Percentiles rank a stretch among this genome's conserved stretches.
phyloP scores from a whole-genome alignment of 2,329 filamentous ascomycete genomes.

The Ceratocystis colombiana region DNA sequence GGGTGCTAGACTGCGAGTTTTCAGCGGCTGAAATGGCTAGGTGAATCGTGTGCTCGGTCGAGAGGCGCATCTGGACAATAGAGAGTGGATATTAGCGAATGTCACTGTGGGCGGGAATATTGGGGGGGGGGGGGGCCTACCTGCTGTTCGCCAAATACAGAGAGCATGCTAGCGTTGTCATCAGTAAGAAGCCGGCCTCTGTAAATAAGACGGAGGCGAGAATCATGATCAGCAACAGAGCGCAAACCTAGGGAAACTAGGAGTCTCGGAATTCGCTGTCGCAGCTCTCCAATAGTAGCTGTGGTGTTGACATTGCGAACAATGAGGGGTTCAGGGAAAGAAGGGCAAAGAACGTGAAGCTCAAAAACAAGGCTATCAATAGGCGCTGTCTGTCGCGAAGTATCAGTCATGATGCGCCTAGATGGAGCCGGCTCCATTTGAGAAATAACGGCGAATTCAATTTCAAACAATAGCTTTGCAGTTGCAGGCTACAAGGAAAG shows the following conservation, averaged over 20 bases:
- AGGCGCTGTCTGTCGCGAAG: conserved; percentile 26
- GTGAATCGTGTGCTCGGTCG: conserved; percentile 21
- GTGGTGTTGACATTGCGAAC: conserved; percentile 41
- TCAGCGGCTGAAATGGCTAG: conserved; percentile 22
- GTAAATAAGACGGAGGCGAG: conserved; percentile 51
- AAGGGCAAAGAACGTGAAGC: conserved; percentile 51
- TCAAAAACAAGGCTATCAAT: conserved; percentile 39
- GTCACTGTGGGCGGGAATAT: conserved; percentile 7
- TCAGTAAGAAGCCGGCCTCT: conserved; percentile 46
- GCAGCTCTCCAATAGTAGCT: conserved; percentile 48
- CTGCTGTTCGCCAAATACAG: conserved; percentile 47
- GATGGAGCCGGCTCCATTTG: conserved; percentile 20
- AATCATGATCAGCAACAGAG: conserved; percentile 31
- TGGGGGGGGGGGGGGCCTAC: conserved; percentile 32
- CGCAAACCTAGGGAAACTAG: conserved; percentile 40
- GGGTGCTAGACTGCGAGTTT: background rate
- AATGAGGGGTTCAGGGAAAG: conserved; percentile 40
- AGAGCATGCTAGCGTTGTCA: conserved; percentile 46
- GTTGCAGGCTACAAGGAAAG: conserved; percentile 10
- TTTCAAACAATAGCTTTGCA: background rate
- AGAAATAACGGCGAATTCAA: background rate
- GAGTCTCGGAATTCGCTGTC: conserved; percentile 46
- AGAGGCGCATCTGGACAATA: conserved; percentile 21
- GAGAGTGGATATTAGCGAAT: conserved; percentile 26
- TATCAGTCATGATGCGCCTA: conserved; percentile 30